Evolutionary conservation across 2,329 filamentous ascomycete genomes (phyloP).

Genomic region (Botrytis aclada): DNA sequence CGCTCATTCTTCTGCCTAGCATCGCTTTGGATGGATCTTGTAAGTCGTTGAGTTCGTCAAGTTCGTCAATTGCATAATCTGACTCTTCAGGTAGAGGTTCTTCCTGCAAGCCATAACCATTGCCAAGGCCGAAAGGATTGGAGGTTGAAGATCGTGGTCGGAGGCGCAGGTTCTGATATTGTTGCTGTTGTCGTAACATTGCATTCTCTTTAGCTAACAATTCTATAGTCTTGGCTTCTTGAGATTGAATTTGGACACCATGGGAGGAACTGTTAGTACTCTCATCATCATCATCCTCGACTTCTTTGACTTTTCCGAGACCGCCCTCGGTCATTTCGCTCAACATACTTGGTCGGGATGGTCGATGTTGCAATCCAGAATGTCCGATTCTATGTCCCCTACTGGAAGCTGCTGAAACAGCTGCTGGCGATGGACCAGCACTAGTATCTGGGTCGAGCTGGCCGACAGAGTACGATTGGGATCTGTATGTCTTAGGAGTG

Average conservation of each 20-base stretch:
- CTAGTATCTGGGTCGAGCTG: constrained; percentile 70
- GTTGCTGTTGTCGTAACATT: constrained; percentile 57
- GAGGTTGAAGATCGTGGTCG: constrained; percentile 58
- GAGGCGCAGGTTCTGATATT: constrained; percentile 53
- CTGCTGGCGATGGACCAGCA: constrained; percentile 28
- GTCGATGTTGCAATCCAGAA: constrained; percentile 73
- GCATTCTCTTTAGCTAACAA: constrained; percentile 61
- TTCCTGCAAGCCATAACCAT: constrained; percentile 58
- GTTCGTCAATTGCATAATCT: constrained; percentile 70
- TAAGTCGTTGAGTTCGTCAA: constrained; percentile 59
- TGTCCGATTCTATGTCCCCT: constrained; percentile 49
- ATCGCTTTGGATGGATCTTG: constrained; percentile 34
- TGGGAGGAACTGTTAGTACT: constrained; percentile 55
- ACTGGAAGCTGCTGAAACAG: constrained; percentile 28
- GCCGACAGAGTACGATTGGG: constrained; percentile 94
- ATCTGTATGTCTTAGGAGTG: constrained; percentile 88
- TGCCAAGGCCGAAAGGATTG: constrained; percentile 50
- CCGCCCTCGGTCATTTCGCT: constrained; percentile 68
- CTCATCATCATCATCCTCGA: constrained; percentile 62
- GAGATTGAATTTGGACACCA: constrained; percentile 51
- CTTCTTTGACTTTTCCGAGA: constrained; percentile 67
- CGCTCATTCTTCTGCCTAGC: constrained; percentile 40
- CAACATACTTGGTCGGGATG: constrained; percentile 73
- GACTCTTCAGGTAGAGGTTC: constrained; percentile 62
- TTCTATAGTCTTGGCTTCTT: constrained; percentile 61